Percentiles rank a stretch among this genome's conserved stretches.
Conservation (phyloP, 1,284 basidiomycete genomes). For the Leucoagaricus sp. region DNA sequence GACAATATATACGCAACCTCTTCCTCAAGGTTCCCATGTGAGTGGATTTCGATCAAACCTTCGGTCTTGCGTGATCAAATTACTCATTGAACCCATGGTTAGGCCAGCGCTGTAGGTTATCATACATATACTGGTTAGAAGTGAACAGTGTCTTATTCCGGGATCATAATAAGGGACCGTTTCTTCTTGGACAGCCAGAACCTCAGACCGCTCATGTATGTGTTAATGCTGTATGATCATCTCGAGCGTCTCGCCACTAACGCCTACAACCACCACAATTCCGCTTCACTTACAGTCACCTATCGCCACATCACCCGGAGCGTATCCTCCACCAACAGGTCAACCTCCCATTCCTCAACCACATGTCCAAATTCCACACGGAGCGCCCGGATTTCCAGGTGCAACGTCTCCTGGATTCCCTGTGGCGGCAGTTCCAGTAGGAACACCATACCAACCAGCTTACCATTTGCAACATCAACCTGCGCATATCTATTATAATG, state of each 20-base stretch:
- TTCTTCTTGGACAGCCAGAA: neutral
- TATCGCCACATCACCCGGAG: neutral
- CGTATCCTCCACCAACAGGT: conserved; percentile 9
- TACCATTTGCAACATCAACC: neutral
- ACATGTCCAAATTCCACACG: conserved; percentile 3
- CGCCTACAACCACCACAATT: too few species aligned
- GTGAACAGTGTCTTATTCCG: neutral
- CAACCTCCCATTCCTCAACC: conserved; percentile 1
- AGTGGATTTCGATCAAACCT: too few species aligned
- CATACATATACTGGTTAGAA: neutral
- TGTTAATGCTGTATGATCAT: neutral
- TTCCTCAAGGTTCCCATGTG: neutral
- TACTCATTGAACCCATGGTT: too few species aligned
- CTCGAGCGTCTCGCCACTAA: conserved; percentile 14
- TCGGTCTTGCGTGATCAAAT: too few species aligned
- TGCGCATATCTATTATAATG: conserved; percentile 2
- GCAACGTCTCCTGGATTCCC: neutral
- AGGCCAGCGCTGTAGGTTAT: neutral
- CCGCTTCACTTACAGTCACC: neutral
- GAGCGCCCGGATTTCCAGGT: neutral
- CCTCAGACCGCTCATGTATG: conserved; percentile 6
- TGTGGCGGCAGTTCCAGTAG: too few species aligned
- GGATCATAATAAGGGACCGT: neutral
- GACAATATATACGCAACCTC: neutral
- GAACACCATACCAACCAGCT: conserved; percentile 6